Conservation (phyloP, 2,329 filamentous ascomycete species). For the Talaromyces sp. region DNA sequence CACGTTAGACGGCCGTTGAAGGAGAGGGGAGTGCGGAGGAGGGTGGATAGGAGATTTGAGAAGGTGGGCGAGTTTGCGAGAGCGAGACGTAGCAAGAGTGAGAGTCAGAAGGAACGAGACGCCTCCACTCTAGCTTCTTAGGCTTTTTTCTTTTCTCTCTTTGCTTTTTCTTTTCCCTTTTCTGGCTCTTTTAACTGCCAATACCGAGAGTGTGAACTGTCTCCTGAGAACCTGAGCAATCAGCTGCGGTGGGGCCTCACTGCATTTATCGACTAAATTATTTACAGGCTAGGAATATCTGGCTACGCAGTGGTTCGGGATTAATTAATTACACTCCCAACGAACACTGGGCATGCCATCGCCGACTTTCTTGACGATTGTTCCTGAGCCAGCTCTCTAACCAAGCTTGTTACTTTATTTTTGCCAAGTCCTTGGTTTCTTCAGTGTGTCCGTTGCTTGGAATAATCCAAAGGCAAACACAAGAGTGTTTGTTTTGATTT, state of each 20-base stretch:
- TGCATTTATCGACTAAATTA: not conserved
- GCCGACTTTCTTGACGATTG: not conserved
- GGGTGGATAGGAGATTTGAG: not conserved
- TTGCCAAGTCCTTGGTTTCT: not conserved
- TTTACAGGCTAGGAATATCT: not conserved
- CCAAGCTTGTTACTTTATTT: not conserved
- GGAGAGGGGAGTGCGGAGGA: not conserved
- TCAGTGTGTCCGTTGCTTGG: not conserved
- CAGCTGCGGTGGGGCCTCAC: not conserved
- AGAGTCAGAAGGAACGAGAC: not conserved
- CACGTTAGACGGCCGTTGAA: not conserved
- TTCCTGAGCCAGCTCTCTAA: not conserved
- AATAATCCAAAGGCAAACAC: not conserved
- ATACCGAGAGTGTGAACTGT: not conserved
- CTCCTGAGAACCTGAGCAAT: not conserved
- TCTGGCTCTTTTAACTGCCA: not conserved
- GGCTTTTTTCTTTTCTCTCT: not conserved
- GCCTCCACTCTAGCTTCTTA: not conserved
- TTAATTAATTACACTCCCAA: not conserved
- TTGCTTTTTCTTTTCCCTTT: conserved; percentile 6
- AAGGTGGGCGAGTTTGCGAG: too few relatives aligned
- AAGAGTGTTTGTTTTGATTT: conserved; percentile 34
- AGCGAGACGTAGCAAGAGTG: conserved; percentile 4
- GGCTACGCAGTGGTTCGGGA: not conserved
- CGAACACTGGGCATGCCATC: not conserved